Evolutionary conservation across 1,284 basidiomycete species (phyloP).

Genomic region (Pseudozyma sp.): DNA sequence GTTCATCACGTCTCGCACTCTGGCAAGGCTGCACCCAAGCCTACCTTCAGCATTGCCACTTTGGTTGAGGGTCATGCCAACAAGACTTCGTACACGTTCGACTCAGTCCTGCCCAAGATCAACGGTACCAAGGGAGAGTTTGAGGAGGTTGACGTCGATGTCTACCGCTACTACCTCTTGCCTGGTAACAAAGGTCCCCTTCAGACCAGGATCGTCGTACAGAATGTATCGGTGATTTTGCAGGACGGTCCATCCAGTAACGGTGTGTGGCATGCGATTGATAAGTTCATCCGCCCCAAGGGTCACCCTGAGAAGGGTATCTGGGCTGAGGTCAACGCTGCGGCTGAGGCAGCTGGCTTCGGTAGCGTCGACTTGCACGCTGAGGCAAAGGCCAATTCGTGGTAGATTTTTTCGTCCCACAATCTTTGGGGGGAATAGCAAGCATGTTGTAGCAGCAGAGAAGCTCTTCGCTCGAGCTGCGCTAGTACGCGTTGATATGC

Average conservation of each 20-base stretch:
- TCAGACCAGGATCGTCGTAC: constrained; percentile 73
- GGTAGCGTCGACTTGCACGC: constrained; percentile 40
- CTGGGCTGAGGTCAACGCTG: constrained; percentile 44
- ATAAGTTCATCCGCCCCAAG: constrained; percentile 63
- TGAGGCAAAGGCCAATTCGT: constrained; percentile 25
- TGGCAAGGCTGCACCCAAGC: constrained; percentile 1
- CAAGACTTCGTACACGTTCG: constrained; percentile 55
- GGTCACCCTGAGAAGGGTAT: constrained; percentile 44
- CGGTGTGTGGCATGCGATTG: constrained; percentile 76
- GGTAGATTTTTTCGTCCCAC: constrained; percentile 10
- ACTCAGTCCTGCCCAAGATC: constrained; percentile 46
- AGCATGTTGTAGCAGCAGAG: neutral
- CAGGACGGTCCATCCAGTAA: constrained; percentile 76
- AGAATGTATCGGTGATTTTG: constrained; percentile 72
- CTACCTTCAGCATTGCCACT: neutral
- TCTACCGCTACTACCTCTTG: constrained; percentile 54
- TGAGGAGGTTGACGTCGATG: constrained; percentile 54
- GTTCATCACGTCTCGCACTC: constrained; percentile 67
- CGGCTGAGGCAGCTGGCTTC: constrained; percentile 38
- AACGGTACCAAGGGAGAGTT: constrained; percentile 38
- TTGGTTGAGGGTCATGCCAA: constrained; percentile 29
- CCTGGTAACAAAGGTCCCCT: constrained; percentile 67
- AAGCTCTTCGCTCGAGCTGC: too few species aligned
- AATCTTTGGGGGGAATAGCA: neutral
- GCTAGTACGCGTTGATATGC: too few species aligned